Evolutionary conservation across 2,329 filamentous ascomycete species (phyloP), one percentile per base, ranked within the genome.

Genomic region (Exophiala phaeomuriformis): DNA sequence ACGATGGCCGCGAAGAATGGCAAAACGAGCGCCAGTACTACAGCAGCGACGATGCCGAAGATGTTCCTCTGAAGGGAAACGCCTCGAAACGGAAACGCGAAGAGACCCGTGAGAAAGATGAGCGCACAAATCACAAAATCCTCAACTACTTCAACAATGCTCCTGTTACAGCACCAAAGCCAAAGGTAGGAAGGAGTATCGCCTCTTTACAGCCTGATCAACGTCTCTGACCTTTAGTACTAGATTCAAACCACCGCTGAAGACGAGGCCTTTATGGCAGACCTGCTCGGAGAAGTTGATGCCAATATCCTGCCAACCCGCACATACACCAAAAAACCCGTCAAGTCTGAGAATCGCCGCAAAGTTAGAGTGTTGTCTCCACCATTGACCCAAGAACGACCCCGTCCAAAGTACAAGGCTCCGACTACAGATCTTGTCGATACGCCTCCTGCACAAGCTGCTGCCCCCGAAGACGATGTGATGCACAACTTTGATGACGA

Each of bases 1-100:
- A 97, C 68, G 93, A 97, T 67, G 93, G 93, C 56, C 85, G 93
- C 51, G 90, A 95, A 72, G 93, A 97, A 64, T 91, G 91, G 90
- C 84, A 91, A 70, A 81, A 86, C 63, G 78, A 85, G 60, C 75
- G 77, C 61, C 77, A 77, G 55, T 74, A 81, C 67, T 76, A 79
- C 59, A 81, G 85, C 68, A 79, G 85, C 58, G 86, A 84, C 35
- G 89, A 93, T 56, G 90, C 83, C 57, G 88, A 94, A 40, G 84
- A 84, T 35, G 67, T 57, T 44, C 79, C 80, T 8, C 69, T 73
- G 31, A 76, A 76, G 59, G 75, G 81, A 54, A 84, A 84, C 67
- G 77, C 79, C 58, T 79, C 84, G 59, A 97, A 96, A 71, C 81
- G 90, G 64, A 90, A 88, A 69, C 85, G 86, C 10, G 88, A 95